Conservation (phyloP, 2,329 filamentous ascomycete genomes). For the Onygena corvina region DNA sequence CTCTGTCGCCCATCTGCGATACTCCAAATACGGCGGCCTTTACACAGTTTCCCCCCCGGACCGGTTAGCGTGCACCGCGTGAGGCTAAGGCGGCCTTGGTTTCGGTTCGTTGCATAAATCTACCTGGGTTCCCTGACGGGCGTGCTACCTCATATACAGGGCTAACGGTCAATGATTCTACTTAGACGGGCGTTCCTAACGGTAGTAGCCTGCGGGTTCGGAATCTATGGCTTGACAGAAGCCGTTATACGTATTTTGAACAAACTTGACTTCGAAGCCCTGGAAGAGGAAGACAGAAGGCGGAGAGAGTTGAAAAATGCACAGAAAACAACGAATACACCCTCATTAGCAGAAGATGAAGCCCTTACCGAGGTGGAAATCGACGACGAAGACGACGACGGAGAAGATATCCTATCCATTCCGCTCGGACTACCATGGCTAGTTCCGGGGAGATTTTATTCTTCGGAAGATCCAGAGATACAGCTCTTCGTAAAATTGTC, state of each 20-base stretch:
- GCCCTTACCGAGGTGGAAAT: neutral
- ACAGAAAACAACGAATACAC: neutral
- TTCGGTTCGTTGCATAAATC: neutral
- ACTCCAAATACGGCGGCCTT: neutral
- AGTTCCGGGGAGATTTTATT: slow-evolving; percentile 8
- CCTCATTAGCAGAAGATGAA: neutral
- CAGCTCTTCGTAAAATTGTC: slow-evolving; percentile 7
- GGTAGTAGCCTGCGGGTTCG: neutral
- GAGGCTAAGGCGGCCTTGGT: slow-evolving; percentile 2
- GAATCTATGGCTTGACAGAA: neutral
- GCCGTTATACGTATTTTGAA: slow-evolving; percentile 6
- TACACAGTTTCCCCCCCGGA: neutral
- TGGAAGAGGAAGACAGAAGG: slow-evolving; percentile 8
- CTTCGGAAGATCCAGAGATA: slow-evolving; percentile 12
- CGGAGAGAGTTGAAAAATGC: neutral
- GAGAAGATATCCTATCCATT: slow-evolving; percentile 11
- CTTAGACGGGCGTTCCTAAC: slow-evolving; percentile 7
- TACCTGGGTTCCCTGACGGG: neutral
- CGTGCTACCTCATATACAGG: neutral
- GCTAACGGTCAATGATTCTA: neutral
- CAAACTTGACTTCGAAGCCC: neutral
- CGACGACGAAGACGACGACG: neutral
- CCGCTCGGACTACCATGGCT: slow-evolving; percentile 12
- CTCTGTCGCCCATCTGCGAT: neutral
- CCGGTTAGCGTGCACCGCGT: neutral